These are phyloP conservation scores for Citrullus mucosospermus DNA, from an alignment of 306 rosid species.

Conservation along the genomic window DNA sequence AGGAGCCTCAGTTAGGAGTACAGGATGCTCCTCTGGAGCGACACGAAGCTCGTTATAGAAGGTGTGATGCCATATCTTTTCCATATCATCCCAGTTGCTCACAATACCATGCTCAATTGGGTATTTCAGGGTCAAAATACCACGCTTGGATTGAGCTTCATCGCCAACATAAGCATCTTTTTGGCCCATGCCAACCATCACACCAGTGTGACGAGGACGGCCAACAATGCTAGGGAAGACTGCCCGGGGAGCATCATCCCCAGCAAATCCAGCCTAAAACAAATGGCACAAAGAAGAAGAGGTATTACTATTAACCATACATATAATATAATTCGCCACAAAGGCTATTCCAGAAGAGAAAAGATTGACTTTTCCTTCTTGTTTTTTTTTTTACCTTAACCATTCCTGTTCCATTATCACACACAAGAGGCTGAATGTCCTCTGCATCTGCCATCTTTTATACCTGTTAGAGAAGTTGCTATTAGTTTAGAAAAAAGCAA, in stretches of 20 bases:
- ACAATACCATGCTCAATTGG: conserved; percentile 99
- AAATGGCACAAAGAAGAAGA: not conserved
- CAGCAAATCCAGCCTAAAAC: conserved; percentile 92
- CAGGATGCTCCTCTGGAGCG: conserved; percentile 98
- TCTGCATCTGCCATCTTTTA: conserved; percentile 86
- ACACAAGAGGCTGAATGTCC: conserved; percentile 97
- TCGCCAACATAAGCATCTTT: conserved; percentile 99
- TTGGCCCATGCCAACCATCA: conserved; percentile 99
- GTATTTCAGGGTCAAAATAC: conserved; percentile 85
- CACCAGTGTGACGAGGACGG: conserved; percentile 99
- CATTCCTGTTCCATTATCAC: conserved; percentile 99
- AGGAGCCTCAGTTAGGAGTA: conserved; percentile 95
- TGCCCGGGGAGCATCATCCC: conserved; percentile 99
- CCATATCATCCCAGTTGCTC: conserved; percentile 99
- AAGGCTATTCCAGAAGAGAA: not conserved
- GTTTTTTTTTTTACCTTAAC: conserved; percentile 52
- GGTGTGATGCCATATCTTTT: conserved; percentile 99
- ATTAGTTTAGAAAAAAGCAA: not conserved
- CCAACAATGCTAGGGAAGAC: conserved; percentile 98
- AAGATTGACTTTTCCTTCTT: too few species aligned
- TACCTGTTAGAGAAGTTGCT: conserved; percentile 17
- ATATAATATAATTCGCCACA: not conserved
- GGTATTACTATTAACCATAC: not conserved
- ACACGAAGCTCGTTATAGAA: conserved; percentile 97
- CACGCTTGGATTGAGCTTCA: conserved; percentile 96